A percentile compares a stretch with the other conserved stretches of the same genome.
Evolutionary conservation across 768 basidiomycete species (phyloP).

Genomic region (Grammothele lineata): DNA sequence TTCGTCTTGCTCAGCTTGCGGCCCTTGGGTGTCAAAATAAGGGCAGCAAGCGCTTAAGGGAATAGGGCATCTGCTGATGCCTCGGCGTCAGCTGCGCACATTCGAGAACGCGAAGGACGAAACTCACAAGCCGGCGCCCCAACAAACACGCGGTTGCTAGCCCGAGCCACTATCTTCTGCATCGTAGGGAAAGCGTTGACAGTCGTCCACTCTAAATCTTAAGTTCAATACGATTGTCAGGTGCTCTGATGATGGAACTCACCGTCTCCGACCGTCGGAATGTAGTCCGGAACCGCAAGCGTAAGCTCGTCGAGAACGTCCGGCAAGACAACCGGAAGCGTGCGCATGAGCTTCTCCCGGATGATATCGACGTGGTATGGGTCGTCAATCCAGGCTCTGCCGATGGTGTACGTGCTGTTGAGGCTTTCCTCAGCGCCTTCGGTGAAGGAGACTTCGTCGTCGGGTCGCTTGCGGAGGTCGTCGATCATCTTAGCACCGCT

Average conservation of each 20-base stretch:
- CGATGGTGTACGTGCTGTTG: conserved; percentile 33
- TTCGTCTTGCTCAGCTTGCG: too few species aligned
- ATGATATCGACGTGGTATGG: conserved; percentile 20
- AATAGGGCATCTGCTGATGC: too few species aligned
- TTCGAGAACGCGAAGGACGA: conserved; percentile 19
- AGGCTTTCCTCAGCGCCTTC: conserved; percentile 38
- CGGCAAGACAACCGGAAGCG: conserved; percentile 16
- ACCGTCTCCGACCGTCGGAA: not conserved
- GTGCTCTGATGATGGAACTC: not conserved
- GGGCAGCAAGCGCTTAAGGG: too few species aligned
- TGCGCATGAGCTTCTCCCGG: conserved; percentile 23
- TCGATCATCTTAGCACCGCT: conserved; percentile 40
- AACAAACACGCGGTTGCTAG: conserved; percentile 30
- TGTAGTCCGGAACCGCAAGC: conserved; percentile 1
- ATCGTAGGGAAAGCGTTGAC: conserved; percentile 17
- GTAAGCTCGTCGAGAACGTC: conserved; percentile 22
- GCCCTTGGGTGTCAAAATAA: too few species aligned
- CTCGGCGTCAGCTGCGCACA: too few species aligned
- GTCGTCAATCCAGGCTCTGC: conserved; percentile 12
- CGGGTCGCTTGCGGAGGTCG: conserved; percentile 44
- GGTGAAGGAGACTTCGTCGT: conserved; percentile 39
- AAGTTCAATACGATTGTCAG: not conserved
- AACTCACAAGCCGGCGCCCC: conserved; percentile 31
- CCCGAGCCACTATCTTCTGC: conserved; percentile 23
- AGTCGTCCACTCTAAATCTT: conserved; percentile 23